A percentile compares a stretch with the other conserved stretches of the same genome.
Conservation (phyloP, 2,329 filamentous ascomycete genomes). For the Xylaria sp. region DNA sequence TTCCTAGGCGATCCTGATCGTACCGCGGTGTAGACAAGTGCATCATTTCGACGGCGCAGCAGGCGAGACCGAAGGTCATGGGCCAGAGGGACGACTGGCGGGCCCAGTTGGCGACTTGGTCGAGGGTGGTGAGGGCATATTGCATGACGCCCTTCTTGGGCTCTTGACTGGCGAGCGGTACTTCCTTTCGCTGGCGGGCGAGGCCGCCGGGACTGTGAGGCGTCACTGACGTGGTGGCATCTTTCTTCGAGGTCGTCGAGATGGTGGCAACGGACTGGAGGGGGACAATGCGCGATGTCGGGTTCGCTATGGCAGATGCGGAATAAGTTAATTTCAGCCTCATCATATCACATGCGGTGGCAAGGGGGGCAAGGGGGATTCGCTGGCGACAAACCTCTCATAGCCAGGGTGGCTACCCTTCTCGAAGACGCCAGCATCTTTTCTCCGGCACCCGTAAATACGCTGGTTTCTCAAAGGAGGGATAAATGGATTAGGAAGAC, state of each 20-base stretch:
- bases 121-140: constrained; percentile 84
- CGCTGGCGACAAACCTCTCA: constrained; percentile 45
- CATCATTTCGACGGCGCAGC: constrained; percentile 94
- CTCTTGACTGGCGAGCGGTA: constrained; percentile 79
- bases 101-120: constrained; percentile 82
- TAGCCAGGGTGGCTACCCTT: constrained; percentile 48
- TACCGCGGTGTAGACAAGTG: constrained; percentile 85
- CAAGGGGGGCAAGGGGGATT: neutral
- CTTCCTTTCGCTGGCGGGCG: constrained; percentile 68
- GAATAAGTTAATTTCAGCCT: constrained; percentile 34
- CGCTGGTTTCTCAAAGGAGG: neutral
- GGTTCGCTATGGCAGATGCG: constrained; percentile 61
- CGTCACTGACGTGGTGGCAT: constrained; percentile 65
- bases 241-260: constrained; percentile 68
- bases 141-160: constrained; percentile 79
- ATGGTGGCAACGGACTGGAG: constrained; percentile 68
- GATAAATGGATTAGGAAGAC: neutral
- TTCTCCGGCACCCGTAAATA: constrained; percentile 7
- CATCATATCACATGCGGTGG: neutral
- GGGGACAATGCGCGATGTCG: constrained; percentile 67
- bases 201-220: constrained; percentile 62
- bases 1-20: constrained; percentile 86
- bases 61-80: constrained; percentile 86
- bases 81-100: constrained; percentile 87
- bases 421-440: constrained; percentile 50